A percentile compares a stretch with the other conserved stretches of the same genome.
phyloP scores from a whole-genome alignment of 345 rosid genomes.

The Pelargonium nanum region DNA sequence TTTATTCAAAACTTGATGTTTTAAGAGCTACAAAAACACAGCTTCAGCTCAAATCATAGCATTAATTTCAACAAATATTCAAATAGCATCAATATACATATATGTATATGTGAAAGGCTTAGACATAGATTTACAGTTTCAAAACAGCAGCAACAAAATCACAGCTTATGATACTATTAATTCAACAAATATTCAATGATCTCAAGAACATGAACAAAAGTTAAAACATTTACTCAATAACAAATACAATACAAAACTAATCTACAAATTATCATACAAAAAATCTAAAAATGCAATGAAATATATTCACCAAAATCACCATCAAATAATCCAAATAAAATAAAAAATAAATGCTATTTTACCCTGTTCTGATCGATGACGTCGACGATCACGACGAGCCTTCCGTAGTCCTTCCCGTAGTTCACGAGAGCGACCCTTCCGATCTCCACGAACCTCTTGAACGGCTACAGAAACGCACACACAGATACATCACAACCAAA shows the following conservation, averaged over 20 bases:
- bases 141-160: too few species aligned
- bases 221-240: neutral
- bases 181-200: neutral
- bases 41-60: neutral
- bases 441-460: conserved; percentile 89
- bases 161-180: neutral
- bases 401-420: conserved; percentile 78
- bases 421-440: conserved; percentile 81
- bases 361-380: conserved; percentile 85
- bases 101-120: too few species aligned
- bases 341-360: neutral
- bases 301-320: neutral
- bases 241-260: too few species aligned
- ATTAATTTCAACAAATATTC: neutral
- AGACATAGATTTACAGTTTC: too few species aligned
- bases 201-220: neutral
- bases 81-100: too few species aligned
- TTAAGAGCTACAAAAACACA: too few species aligned
- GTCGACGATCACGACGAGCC: conserved; percentile 83
- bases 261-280: neutral
- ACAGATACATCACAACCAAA: neutral
- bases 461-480: conserved; percentile 30
- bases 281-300: neutral
- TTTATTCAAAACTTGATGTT: too few species aligned
- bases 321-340: neutral